These are phyloP conservation scores for Sphaerulina musiva DNA, from an alignment of 2,329 filamentous ascomycete genomes.

Conservation along the genomic window DNA sequence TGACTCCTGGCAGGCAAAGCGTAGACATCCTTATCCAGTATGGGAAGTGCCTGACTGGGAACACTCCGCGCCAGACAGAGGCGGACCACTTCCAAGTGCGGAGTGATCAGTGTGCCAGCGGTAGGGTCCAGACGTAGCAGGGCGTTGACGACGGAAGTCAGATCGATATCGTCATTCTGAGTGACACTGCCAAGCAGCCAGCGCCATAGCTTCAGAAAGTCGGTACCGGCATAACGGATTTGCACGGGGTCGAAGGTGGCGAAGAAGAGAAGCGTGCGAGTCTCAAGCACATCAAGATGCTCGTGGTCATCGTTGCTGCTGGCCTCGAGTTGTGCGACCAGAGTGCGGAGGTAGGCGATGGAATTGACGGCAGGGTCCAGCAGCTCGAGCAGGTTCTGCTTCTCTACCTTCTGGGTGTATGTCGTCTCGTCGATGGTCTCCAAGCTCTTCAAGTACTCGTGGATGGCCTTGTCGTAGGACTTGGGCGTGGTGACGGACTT, in stretches of 20 bases:
- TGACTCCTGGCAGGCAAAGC: slow-evolving; percentile 50
- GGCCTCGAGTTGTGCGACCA: slow-evolving; percentile 36
- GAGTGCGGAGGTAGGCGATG: slow-evolving; percentile 52
- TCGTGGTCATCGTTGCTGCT: slow-evolving; percentile 24
- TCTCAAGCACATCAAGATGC: slow-evolving; percentile 41
- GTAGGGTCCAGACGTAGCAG: slow-evolving; percentile 62
- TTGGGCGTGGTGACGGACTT: slow-evolving; percentile 26
- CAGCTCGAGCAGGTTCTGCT: slow-evolving; percentile 39
- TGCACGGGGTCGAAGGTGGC: slow-evolving; percentile 49
- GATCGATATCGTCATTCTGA: background rate
- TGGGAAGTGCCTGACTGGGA: slow-evolving; percentile 51
- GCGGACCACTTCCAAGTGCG: slow-evolving; percentile 53
- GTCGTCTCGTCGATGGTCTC: slow-evolving; percentile 29
- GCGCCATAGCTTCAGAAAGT: slow-evolving; percentile 44
- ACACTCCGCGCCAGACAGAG: slow-evolving; percentile 51
- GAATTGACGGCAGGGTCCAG: slow-evolving; percentile 54
- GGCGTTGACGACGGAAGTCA: slow-evolving; percentile 41
- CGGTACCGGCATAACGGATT: slow-evolving; percentile 48
- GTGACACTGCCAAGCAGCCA: slow-evolving; percentile 19
- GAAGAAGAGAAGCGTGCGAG: slow-evolving; percentile 44
- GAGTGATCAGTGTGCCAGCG: slow-evolving; percentile 59
- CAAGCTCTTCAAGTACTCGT: slow-evolving; percentile 33
- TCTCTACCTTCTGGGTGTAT: slow-evolving; percentile 36
- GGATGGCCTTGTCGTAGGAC: slow-evolving; percentile 37
- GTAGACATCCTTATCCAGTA: slow-evolving; percentile 60